phyloP scores from a whole-genome alignment of 139 green algal genomes.

The Micractinium conductrix region DNA sequence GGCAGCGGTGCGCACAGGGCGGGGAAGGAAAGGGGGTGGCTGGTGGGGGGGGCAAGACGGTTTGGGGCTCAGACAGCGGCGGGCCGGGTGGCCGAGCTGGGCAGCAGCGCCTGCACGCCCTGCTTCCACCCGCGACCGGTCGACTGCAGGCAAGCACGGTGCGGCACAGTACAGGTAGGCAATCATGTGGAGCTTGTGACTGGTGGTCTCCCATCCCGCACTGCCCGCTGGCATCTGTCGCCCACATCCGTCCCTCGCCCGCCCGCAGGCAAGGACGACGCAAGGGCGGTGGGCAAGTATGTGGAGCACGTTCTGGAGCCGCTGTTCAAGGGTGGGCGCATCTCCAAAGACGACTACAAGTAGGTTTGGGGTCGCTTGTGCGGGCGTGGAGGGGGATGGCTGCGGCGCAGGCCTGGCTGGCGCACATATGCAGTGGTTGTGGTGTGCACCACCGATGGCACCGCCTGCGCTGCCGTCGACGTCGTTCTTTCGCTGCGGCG shows the following conservation, averaged over 20 bases:
- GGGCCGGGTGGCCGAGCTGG: too few relatives aligned
- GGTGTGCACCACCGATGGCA: not conserved
- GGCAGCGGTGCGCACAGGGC: not conserved
- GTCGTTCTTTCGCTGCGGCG: too few relatives aligned
- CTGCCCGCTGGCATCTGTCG: not conserved
- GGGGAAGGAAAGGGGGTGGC: not conserved
- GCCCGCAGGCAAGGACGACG: not conserved
- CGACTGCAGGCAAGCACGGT: too few relatives aligned
- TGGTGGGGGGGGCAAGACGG: not conserved
- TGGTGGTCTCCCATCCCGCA: not conserved
- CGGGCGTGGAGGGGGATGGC: not conserved
- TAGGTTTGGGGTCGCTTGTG: constrained; percentile 4
- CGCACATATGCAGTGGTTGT: not conserved
- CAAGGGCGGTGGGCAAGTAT: not conserved
- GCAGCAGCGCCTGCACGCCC: too few relatives aligned
- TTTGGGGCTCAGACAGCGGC: too few relatives aligned
- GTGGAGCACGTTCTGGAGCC: constrained; percentile 41
- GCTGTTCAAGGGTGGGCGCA: constrained; percentile 38
- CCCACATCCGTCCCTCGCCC: not conserved
- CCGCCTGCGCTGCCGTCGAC: not conserved
- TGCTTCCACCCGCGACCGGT: not conserved
- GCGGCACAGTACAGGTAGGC: not conserved
- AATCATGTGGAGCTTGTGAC: not conserved
- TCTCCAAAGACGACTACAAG: constrained; percentile 67
- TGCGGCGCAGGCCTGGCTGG: not conserved